These are phyloP conservation scores for Plasmodium vinckei DNA, from an alignment of 169 alveolate genomes.

Conservation along the genomic window DNA sequence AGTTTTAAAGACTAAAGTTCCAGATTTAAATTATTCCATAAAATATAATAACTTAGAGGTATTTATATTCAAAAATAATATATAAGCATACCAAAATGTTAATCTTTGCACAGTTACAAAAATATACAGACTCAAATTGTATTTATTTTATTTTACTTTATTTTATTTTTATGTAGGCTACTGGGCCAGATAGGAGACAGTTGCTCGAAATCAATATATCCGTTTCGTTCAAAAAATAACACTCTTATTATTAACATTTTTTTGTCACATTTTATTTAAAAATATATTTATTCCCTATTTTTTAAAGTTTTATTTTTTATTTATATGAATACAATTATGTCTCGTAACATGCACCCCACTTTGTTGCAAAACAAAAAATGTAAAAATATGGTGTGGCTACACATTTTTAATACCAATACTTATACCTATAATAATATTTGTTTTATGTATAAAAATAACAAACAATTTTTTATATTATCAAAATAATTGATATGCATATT, in stretches of 20 bases:
- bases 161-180: constrained; percentile 14
- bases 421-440: no score
- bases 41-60: constrained; percentile 37
- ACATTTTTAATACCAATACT: no score
- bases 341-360: no score
- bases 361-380: no score
- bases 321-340: no score
- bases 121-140: constrained; percentile 4
- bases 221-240: neutral
- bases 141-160: no score
- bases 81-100: neutral
- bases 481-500: no score
- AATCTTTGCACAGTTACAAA: neutral
- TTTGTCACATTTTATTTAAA: neutral
- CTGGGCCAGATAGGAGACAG: constrained; percentile 31
- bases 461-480: no score
- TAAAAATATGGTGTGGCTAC: no score
- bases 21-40: constrained; percentile 20
- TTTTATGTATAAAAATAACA: no score
- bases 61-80: neutral
- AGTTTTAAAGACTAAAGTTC: constrained; percentile 7
- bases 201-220: constrained; percentile 10
- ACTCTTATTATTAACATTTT: constrained; percentile 1
- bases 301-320: no score
- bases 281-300: neutral